These are phyloP conservation scores for Erodium maritimum DNA, from an alignment of 345 rosid genomes.

Conservation along the genomic window DNA sequence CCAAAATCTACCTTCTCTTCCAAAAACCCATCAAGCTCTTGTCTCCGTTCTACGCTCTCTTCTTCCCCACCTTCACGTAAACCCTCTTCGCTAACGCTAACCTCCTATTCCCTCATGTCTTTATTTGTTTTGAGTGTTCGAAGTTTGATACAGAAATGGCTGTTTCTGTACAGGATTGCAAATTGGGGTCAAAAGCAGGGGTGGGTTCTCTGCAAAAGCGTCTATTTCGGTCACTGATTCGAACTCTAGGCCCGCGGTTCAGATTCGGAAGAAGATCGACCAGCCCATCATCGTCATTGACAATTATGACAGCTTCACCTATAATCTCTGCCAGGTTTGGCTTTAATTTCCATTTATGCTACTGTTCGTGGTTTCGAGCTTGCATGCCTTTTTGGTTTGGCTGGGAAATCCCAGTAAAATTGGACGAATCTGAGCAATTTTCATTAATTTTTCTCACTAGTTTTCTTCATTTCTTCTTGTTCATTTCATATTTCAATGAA, in stretches of 20 bases:
- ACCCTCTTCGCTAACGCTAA: not conserved
- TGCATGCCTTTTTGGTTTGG: not conserved
- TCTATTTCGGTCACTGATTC: conserved; percentile 26
- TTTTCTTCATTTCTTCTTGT: not conserved
- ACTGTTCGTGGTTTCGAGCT: not conserved
- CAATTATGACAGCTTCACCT: conserved; percentile 93
- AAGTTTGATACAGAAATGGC: not conserved
- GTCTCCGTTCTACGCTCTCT: not conserved
- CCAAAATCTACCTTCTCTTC: conserved; percentile 11
- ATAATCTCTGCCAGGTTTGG: conserved; percentile 86
- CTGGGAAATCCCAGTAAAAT: not conserved
- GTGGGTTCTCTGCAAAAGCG: conserved; percentile 27
- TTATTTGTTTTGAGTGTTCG: too few species aligned
- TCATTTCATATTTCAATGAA: not conserved
- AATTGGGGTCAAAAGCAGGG: conserved; percentile 23
- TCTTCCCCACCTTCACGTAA: not conserved
- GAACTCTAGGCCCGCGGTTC: conserved; percentile 20
- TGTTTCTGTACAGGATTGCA: conserved; percentile 24
- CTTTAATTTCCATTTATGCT: not conserved
- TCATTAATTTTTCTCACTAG: not conserved
- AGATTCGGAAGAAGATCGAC: conserved; percentile 15
- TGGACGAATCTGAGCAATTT: not conserved
- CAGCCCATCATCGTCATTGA: conserved; percentile 73
- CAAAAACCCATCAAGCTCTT: conserved; percentile 6
- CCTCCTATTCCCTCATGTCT: not conserved